Percentiles rank a stretch among this genome's conserved stretches.
Conservation (phyloP, 768 basidiomycete species). For the Mycena alexandri region DNA sequence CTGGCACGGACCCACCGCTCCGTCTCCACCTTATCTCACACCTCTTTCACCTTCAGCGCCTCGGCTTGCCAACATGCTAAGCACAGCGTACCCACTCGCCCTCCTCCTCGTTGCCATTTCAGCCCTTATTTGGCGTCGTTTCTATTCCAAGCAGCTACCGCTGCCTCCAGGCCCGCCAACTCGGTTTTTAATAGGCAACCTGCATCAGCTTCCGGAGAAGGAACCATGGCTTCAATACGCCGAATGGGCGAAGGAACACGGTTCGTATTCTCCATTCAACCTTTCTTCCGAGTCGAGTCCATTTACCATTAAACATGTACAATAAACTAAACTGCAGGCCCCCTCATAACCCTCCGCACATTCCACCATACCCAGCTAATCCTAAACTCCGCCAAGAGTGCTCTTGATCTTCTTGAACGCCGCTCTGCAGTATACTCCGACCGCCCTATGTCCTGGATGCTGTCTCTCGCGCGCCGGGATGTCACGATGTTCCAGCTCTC, state of each 20-base stretch:
- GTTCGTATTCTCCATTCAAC: constrained; percentile 13
- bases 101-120: constrained; percentile 4
- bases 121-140: constrained; percentile 8
- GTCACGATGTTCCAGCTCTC: constrained; percentile 49
- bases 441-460: constrained; percentile 53
- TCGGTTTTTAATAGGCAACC: constrained; percentile 42
- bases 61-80: background rate
- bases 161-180: constrained; percentile 46
- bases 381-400: constrained; percentile 58
- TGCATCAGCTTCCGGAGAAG: constrained; percentile 41
- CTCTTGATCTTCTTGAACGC: constrained; percentile 60
- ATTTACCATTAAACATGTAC: background rate
- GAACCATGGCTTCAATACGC: constrained; percentile 40
- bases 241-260: constrained; percentile 39
- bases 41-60: background rate
- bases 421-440: constrained; percentile 65
- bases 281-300: background rate
- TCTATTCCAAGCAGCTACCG: constrained; percentile 7
- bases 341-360: constrained; percentile 54
- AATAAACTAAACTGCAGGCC: constrained; percentile 42
- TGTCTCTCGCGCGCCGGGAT: constrained; percentile 47
- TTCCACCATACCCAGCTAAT: constrained; percentile 58
- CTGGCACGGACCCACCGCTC: no score
- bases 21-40: background rate
- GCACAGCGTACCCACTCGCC: background rate